Base-by-base conservation (phyloP, 345 rosid genomes). In the Orychophragmus violaceus region DNA sequence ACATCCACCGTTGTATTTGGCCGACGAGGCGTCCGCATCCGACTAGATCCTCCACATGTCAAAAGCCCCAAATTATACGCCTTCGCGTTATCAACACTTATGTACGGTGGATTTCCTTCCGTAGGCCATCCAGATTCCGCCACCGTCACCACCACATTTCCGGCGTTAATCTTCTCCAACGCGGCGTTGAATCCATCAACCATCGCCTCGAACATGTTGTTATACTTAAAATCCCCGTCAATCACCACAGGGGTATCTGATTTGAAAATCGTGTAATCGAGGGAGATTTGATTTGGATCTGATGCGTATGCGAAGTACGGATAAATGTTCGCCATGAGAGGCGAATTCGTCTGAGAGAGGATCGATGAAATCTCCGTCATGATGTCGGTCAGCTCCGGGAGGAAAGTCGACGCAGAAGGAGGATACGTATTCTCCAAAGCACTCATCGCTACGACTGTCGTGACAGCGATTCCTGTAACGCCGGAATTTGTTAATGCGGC, bases 281-380 rank as follows among this genome's bases (percentile, higher is more conserved):
- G 19, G 0, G 74, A 32, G 39, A 83, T 41, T 3, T 76, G 29
- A 4, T 2, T 1, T 3, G 82, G 79, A 24, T 85, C 65, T 0
- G 73, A 33, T 0, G 78, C 50, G 58, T 74, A 78, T 1, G 85
- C 75, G n/a, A 69, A 81, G 70, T 78, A 83, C 32, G 85, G 85
- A 33, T 77, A 82, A 8, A 65, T 64, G 3, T 80, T 78, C 39
- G 52, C 35, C 79, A 77, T 58, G 13, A 78, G 66, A 5, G 83
- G 84, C 22, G 79, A 50, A 19, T 52, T 62, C 4, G 50, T 51
- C 18, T 37, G n/a, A 7, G 28, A 35, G 52, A 74, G 42, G 9
- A 61, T 56, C 55, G 35, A 11, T 0, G 78, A 35, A 11, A 79
- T 58, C 17, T 65, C 50, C 5, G 63, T 45, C 73, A 81, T 62